Base-by-base conservation (phyloP, 2,329 filamentous ascomycete genomes). In the Knoxdaviesia proteae region DNA sequence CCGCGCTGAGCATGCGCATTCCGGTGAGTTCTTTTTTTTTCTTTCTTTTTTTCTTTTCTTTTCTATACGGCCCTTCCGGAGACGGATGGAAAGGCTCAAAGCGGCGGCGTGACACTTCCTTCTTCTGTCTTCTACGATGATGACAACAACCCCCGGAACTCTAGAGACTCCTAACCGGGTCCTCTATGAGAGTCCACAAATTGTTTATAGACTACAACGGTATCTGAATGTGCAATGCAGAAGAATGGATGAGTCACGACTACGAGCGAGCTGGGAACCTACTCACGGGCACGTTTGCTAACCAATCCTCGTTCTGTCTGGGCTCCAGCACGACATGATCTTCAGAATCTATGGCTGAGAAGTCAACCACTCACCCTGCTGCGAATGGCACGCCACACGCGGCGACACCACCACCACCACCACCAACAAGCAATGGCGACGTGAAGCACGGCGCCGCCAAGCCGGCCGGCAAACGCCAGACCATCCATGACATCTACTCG, bases 201-300 rank as follows among this genome's bases (percentile, higher is more conserved):
- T 20, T 20, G 20, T 59, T 60, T 74, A 77, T 80, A 81, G 82
- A 90, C 83, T 90, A 90, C 82, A 88, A 90, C 83, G 83, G 83
- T 90, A 90, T 90, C 83, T 90, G 83, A 90, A 39, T 41, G 41
- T 35, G 20, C 20, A 20, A 20, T 20, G 20, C 20, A 20, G 20
- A 20, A 20, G 20, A 20, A 20, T 20, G 20, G 20, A 20, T 2
- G 20, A 20, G 20, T 20, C 20, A 20, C 20, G 20, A 20, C 2
- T 20, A 20, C 20, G 20, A 20, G 20, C 20, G 20, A 20, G 20
- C 20, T 20, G 2, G 20, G 20, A 34, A 11, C 29, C 33, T 36
- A 1, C n/a, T 11, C 10, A 39, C 10, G 31, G 20, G 10, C 32
- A 39, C 30, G 29, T 36, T 38, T 31, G 38, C 40, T 34, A 33